These are phyloP conservation scores for Trichoderma semiorbis DNA, from an alignment of 2,329 filamentous ascomycete genomes.

Conservation along the genomic window DNA sequence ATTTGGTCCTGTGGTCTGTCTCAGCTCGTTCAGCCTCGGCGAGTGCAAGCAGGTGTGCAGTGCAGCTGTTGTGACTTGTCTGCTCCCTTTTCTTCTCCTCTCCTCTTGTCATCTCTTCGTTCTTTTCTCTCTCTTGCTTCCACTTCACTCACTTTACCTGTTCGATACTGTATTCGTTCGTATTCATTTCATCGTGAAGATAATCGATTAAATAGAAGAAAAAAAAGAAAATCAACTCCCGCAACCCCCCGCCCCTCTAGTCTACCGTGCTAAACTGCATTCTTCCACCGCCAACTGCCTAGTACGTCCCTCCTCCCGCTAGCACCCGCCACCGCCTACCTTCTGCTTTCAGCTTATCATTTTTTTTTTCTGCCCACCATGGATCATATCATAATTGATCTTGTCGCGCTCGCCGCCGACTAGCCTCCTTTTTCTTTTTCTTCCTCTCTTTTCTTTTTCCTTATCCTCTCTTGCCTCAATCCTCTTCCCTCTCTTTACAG, in stretches of 20 bases:
- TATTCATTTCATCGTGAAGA: neutral
- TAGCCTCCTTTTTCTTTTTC: neutral
- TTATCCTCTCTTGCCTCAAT: neutral
- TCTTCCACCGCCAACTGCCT: neutral
- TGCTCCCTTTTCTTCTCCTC: neutral
- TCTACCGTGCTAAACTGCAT: neutral
- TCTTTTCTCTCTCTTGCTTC: neutral
- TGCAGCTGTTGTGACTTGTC: neutral
- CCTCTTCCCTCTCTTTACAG: neutral
- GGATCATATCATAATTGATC: neutral
- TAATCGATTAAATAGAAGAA: neutral
- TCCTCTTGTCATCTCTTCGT: neutral
- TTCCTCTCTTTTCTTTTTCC: neutral
- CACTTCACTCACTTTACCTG: neutral
- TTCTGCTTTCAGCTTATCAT: conserved; percentile 6
- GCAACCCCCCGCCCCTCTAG: neutral
- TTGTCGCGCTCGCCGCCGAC: neutral
- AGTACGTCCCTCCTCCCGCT: neutral
- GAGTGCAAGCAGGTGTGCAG: neutral
- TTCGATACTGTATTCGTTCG: neutral
- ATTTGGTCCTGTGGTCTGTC: neutral
- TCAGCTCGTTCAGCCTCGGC: neutral
- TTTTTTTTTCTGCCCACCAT: conserved; percentile 10
- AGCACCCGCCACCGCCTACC: neutral
- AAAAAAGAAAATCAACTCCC: neutral